phyloP scores from a whole-genome alignment of 192 early-diverging fungal species.

The Entrophospora sp. region DNA sequence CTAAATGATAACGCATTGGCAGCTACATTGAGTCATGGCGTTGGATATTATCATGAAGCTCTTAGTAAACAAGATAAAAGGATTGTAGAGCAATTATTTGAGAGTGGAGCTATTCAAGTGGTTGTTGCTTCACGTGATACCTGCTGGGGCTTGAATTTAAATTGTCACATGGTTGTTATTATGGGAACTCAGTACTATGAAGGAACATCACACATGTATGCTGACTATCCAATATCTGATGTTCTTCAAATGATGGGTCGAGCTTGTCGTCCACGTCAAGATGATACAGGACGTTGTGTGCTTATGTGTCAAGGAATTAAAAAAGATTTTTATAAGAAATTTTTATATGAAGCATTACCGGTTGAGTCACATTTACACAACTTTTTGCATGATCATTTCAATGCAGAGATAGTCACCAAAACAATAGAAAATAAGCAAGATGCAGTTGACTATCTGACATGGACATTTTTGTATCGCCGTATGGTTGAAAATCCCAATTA shows the following conservation, averaged over 20 bases:
- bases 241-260: slow-evolving; percentile 98
- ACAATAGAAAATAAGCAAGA: slow-evolving; percentile 97
- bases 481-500: slow-evolving; percentile 97
- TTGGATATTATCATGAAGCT: slow-evolving; percentile 91
- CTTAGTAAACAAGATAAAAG: slow-evolving; percentile 62
- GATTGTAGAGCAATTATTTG: slow-evolving; percentile 68
- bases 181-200: slow-evolving; percentile 97
- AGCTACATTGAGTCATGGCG: slow-evolving; percentile 65
- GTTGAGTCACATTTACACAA: slow-evolving; percentile 93
- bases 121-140: slow-evolving; percentile 85
- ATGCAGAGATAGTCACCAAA: slow-evolving; percentile 91
- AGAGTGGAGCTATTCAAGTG: slow-evolving; percentile 73
- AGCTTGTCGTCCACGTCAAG: slow-evolving; percentile 59
- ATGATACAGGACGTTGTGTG: slow-evolving; percentile 67
- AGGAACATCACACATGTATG: slow-evolving; percentile 92
- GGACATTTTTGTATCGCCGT: slow-evolving; percentile 96
- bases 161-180: slow-evolving; percentile 76
- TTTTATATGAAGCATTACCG: slow-evolving; percentile 90
- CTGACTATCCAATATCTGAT: slow-evolving; percentile 91
- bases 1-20: slow-evolving; percentile 68
- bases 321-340: slow-evolving; percentile 97
- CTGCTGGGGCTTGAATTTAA: slow-evolving; percentile 85
- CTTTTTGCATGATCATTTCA: slow-evolving; percentile 94
- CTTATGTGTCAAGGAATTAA: slow-evolving; percentile 92
- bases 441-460: slow-evolving; percentile 97